Percentiles rank a stretch among this genome's conserved stretches.
phyloP scores from a whole-genome alignment of 306 rosid genomes.

The Rubus idaeus region DNA sequence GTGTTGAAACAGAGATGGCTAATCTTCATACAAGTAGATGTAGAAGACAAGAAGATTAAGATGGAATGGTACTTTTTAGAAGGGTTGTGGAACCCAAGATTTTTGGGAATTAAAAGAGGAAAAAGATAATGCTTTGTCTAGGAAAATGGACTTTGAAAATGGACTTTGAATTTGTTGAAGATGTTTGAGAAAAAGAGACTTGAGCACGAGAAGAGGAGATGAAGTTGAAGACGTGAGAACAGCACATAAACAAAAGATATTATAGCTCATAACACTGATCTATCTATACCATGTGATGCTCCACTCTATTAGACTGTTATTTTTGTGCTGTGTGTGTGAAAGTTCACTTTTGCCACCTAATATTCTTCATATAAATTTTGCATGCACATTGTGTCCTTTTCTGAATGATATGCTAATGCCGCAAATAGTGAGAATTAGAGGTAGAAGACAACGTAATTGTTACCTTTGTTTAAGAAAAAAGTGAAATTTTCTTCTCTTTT shows the following conservation, averaged over 20 bases:
- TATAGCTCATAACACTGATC: slow-evolving; percentile 54
- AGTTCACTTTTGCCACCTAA: slow-evolving; percentile 18
- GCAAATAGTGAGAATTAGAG: neutral
- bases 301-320: slow-evolving; percentile 37
- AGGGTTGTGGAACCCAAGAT: slow-evolving; percentile 38
- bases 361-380: neutral
- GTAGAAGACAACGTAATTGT: neutral
- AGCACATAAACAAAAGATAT: slow-evolving; percentile 34
- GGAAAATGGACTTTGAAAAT: slow-evolving; percentile 28
- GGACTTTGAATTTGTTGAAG: slow-evolving; percentile 16
- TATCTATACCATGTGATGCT: slow-evolving; percentile 64
- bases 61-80: slow-evolving; percentile 39
- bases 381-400: slow-evolving; percentile 14
- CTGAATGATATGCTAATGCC: slow-evolving; percentile 1
- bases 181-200: slow-evolving; percentile 25
- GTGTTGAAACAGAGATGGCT: slow-evolving; percentile 20
- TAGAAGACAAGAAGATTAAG: slow-evolving; percentile 46
- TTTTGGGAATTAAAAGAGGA: slow-evolving; percentile 25
- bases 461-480: neutral
- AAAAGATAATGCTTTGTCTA: neutral
- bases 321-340: slow-evolving; percentile 22
- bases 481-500: neutral
- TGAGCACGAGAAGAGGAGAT: slow-evolving; percentile 20
- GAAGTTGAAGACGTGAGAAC: slow-evolving; percentile 19
- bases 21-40: slow-evolving; percentile 19